Evolutionary conservation across 805 yeast species (phyloP).

Genomic region (Monosporozyma servazzii): DNA sequence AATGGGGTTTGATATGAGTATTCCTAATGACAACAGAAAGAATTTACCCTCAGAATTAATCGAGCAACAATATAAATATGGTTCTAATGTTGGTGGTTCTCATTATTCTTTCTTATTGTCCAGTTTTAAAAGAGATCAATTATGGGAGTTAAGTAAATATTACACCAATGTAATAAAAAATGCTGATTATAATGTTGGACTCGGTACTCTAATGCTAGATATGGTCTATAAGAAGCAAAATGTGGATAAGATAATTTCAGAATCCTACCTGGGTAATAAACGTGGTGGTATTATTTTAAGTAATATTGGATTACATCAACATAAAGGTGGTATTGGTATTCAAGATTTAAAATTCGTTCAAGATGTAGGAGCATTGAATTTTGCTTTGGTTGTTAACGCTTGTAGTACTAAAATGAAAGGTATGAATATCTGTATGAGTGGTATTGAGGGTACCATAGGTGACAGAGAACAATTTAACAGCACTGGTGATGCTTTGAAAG

Average conservation of each 20-base stretch:
- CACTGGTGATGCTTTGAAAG: background rate
- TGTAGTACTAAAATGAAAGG: conserved; percentile 18
- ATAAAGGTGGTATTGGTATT: conserved; percentile 4
- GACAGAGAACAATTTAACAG: conserved; percentile 2
- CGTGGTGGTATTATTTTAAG: conserved; percentile 22
- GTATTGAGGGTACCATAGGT: conserved; percentile 11
- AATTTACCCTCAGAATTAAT: conserved; percentile 13
- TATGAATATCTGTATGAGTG: conserved; percentile 15
- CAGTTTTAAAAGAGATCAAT: conserved; percentile 10
- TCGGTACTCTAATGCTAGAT: conserved; percentile 19
- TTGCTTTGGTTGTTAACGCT: conserved; percentile 14
- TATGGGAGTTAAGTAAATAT: conserved; percentile 17
- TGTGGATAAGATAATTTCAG: conserved; percentile 13
- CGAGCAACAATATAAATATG: conserved; percentile 14
- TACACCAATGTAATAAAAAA: conserved; percentile 11
- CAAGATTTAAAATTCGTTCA: conserved; percentile 18
- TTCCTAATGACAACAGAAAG: conserved; percentile 16
- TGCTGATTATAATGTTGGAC: conserved; percentile 13
- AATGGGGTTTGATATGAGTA: conserved; percentile 16
- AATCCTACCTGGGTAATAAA: conserved; percentile 9
- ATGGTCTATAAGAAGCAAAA: conserved; percentile 11
- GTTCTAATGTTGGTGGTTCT: conserved; percentile 22
- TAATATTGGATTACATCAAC: conserved; percentile 17
- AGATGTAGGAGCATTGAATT: conserved; percentile 16
- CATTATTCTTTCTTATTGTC: conserved; percentile 19